These are phyloP conservation scores for Lantana camara DNA, from an alignment of 257 asterid species.

Conservation along the genomic window DNA sequence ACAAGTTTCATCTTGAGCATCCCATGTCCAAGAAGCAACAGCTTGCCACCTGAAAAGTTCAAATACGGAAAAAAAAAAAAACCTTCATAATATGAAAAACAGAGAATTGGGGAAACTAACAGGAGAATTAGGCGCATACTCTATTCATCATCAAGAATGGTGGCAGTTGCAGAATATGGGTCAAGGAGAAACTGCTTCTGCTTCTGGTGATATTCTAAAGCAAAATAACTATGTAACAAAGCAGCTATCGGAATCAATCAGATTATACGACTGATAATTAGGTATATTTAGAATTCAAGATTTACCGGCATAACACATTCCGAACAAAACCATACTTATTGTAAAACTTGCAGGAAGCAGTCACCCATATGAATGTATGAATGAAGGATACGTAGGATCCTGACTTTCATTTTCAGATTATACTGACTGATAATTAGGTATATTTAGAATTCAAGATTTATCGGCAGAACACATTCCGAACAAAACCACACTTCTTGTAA, in stretches of 20 bases:
- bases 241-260: too few species aligned
- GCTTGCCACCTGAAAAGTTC: slow-evolving; percentile 70
- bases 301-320: neutral
- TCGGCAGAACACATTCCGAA: neutral
- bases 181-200: slow-evolving; percentile 51
- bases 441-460: neutral
- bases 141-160: slow-evolving; percentile 45
- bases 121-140: slow-evolving; percentile 52
- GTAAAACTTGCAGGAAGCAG: neutral
- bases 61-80: slow-evolving; percentile 2
- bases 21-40: slow-evolving; percentile 97
- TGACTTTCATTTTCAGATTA: slow-evolving; percentile 70
- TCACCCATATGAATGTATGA: neutral
- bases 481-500: neutral
- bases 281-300: neutral
- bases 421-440: too few species aligned
- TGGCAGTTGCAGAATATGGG: slow-evolving; percentile 31
- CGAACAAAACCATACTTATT: neutral
- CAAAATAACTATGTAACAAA: neutral
- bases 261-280: neutral
- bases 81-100: neutral
- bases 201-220: neutral
- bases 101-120: neutral
- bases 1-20: slow-evolving; percentile 94
- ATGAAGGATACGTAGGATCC: slow-evolving; percentile 77